Base-by-base conservation (phyloP, 2,329 filamentous ascomycete genomes). In the Penicillium hesseltinei region DNA sequence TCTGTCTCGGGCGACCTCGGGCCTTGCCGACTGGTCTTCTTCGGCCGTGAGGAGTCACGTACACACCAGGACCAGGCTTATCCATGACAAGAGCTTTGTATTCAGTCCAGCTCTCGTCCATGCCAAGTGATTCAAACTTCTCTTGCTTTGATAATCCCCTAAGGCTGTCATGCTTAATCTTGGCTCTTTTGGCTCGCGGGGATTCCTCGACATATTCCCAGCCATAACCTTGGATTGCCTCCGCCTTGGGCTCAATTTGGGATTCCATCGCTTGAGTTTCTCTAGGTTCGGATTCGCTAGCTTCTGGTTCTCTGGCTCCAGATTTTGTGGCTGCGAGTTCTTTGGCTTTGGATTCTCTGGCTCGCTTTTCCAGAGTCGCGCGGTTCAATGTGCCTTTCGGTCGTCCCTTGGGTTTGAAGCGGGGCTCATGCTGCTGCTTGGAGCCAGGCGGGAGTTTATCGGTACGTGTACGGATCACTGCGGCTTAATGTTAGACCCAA, bases 41-140 rank as follows among this genome's bases (percentile, higher is more conserved):
- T 54, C 70, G 73, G 19, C 75, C 75, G 39, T 64, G 65, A 4
- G 73, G 67, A 11, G 77, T 78, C 25, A 78, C 56, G 56, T 77
- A 78, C 11, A 78, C 67, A 10, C 78, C 77, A 13, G 74, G 67
- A 4, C 56, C 60, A 13, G 69, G 64, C n/a, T 73, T 72, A 29
- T 76, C 70, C 46, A 77, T 71, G 5, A 73, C 54, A 4, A 75
- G 55, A 25, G 73, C 66, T 33, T 64, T 75, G 55, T 77, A 77
- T 56, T 75, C 73, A 1, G 75, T 76, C 73, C 73, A 78, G 2
- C 67, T 69, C 50, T 76, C 72, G 57, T 77, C 75, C 57, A 76
- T 61, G 1, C 75, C 75, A 52, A 73, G 63, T 23, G 73, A 71
- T 56, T 75, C 71, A 2, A 77, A 66, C 40, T 64, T 72, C 51